Evolutionary conservation across 2,329 filamentous ascomycete species (phyloP).

Genomic region (Aspergillus neoniger): DNA sequence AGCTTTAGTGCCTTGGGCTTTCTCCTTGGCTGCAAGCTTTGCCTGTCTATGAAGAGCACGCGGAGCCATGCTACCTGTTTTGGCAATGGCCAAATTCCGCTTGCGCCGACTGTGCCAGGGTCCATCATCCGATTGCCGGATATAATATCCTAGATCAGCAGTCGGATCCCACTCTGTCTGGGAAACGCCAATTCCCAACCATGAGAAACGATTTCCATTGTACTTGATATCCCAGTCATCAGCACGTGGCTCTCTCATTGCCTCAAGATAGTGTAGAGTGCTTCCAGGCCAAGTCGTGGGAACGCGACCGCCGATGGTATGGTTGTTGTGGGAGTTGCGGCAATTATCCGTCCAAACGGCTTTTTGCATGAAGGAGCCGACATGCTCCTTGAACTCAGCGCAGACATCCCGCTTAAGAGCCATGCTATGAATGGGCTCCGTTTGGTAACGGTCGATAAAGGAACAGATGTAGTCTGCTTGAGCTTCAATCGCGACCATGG

Average conservation of each 20-base stretch:
- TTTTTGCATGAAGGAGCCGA: constrained; percentile 36
- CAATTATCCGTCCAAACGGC: constrained; percentile 40
- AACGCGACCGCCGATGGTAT: constrained; percentile 26
- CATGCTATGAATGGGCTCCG: constrained; percentile 35
- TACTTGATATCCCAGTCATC: constrained; percentile 28
- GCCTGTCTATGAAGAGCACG: background rate
- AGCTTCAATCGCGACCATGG: constrained; percentile 41
- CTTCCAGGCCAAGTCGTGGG: constrained; percentile 26
- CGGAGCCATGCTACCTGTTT: background rate
- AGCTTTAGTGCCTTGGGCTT: background rate
- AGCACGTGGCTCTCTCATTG: constrained; percentile 17
- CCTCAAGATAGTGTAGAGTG: constrained; percentile 27
- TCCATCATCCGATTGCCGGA: constrained; percentile 27
- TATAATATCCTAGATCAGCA: constrained; percentile 21
- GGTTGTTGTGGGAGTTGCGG: constrained; percentile 38
- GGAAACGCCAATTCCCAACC: constrained; percentile 23
- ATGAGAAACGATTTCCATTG: constrained; percentile 20
- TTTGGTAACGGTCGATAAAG: constrained; percentile 37
- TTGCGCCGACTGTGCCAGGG: constrained; percentile 12
- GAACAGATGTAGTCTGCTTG: constrained; percentile 48
- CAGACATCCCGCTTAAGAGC: constrained; percentile 40
- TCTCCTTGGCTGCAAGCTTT: background rate
- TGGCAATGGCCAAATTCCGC: constrained; percentile 2
- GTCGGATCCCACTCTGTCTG: constrained; percentile 20
- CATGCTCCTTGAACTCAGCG: constrained; percentile 34